A percentile compares a stretch with the other conserved stretches of the same genome.
phyloP scores from a whole-genome alignment of 2,329 filamentous ascomycete species.

The Stylonectria norvegica region DNA sequence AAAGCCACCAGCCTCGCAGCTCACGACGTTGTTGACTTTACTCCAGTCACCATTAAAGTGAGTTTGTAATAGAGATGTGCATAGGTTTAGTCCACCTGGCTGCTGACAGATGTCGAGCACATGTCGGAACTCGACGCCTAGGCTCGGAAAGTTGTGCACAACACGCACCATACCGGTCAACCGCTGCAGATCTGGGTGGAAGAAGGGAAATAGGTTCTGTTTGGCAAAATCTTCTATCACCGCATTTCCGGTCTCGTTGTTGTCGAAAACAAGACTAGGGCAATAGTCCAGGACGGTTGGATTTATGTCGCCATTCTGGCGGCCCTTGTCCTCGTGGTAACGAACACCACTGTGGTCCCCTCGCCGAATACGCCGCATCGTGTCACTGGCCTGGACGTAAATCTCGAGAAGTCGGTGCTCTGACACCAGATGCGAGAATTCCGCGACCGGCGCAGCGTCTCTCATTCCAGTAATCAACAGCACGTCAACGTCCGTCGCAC shows the following conservation, averaged over 20 bases:
- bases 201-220: constrained; percentile 40
- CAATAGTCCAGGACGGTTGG: constrained; percentile 27
- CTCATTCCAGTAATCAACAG: constrained; percentile 62
- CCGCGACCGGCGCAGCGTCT: constrained; percentile 55
- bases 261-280: constrained; percentile 50
- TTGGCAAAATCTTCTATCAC: constrained; percentile 40
- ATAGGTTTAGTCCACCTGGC: constrained; percentile 47
- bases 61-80: constrained; percentile 45
- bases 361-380: constrained; percentile 37
- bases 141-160: constrained; percentile 48
- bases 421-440: constrained; percentile 53
- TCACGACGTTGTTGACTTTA: constrained; percentile 43
- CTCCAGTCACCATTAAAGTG: constrained; percentile 47
- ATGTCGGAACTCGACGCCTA: constrained; percentile 53
- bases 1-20: constrained; percentile 57
- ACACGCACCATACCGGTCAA: constrained; percentile 49
- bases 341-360: constrained; percentile 6
- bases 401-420: constrained; percentile 53
- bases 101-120: constrained; percentile 54
- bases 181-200: constrained; percentile 43
- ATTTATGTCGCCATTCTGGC: constrained; percentile 12
- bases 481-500: constrained; percentile 45
- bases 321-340: constrained; percentile 3
- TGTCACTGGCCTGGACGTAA: constrained; percentile 39
- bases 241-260: constrained; percentile 43